Conservation (phyloP, 805 yeast genomes). For the Phaffomyces opuntiae region DNA sequence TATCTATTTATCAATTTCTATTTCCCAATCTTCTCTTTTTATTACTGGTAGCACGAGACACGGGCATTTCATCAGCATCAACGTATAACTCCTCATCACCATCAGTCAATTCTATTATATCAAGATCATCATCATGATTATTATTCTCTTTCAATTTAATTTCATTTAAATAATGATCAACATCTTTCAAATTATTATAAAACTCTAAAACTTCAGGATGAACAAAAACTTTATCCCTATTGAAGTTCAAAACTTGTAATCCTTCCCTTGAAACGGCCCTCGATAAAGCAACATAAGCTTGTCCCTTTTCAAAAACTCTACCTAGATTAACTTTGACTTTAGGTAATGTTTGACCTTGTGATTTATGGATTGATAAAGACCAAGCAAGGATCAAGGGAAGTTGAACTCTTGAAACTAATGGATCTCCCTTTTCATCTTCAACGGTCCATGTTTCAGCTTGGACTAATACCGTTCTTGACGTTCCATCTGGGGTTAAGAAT, state of each 20-base stretch:
- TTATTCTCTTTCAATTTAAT: not conserved
- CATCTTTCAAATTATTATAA: conserved; percentile 42
- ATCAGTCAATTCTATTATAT: not conserved
- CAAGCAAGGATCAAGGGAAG: conserved; percentile 90
- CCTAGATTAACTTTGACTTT: conserved; percentile 71
- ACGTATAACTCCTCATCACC: not conserved
- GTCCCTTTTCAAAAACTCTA: conserved; percentile 82
- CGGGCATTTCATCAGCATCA: not conserved
- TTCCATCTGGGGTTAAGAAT: conserved; percentile 65
- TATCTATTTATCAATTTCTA: too few species aligned
- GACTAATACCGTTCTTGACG: conserved; percentile 67
- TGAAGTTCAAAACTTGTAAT: conserved; percentile 72
- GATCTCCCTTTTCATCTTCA: conserved; percentile 64
- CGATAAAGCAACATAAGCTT: conserved; percentile 91
- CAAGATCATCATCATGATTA: too few species aligned
- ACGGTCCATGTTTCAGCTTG: conserved; percentile 78
- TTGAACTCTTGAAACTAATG: conserved; percentile 69
- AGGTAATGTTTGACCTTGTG: conserved; percentile 88
- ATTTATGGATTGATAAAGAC: conserved; percentile 93
- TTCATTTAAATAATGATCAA: conserved; percentile 20
- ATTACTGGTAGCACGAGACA: not conserved
- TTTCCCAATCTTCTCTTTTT: not conserved
- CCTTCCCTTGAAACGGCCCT: conserved; percentile 84
- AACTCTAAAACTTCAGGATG: conserved; percentile 67
- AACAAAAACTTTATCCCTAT: conserved; percentile 54